Conservation (phyloP, 164 flowering plant genomes). For the Kalanchoe fedtschenkoi region DNA sequence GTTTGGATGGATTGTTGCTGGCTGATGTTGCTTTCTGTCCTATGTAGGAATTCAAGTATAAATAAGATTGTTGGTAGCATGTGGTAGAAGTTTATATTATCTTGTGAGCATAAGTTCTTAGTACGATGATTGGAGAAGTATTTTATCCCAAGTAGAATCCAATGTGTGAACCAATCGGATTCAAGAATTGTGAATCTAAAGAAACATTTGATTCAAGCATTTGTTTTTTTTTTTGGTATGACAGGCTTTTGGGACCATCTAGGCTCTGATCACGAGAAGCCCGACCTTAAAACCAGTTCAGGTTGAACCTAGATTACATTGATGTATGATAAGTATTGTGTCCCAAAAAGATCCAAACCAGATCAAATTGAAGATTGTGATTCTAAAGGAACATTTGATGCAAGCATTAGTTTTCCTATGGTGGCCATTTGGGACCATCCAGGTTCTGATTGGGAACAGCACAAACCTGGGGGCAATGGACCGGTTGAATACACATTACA, state of each 20-base stretch:
- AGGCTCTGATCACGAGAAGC: too few relatives aligned
- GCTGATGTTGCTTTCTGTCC: conserved; percentile 2
- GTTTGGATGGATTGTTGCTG: neutral
- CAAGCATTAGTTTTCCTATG: neutral
- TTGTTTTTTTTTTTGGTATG: too few relatives aligned
- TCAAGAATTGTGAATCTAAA: too few relatives aligned
- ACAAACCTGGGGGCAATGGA: neutral
- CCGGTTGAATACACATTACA: too few relatives aligned
- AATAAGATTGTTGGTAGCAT: neutral
- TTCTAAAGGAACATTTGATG: neutral
- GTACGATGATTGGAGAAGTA: neutral
- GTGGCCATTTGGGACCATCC: too few relatives aligned
- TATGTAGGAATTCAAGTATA: neutral
- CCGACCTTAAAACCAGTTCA: too few relatives aligned
- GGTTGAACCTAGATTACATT: too few relatives aligned
- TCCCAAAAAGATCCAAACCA: too few relatives aligned
- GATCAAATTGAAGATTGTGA: neutral
- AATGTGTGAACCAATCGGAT: too few relatives aligned
- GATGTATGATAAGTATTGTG: too few relatives aligned
- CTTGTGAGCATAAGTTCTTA: neutral
- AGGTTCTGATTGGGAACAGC: neutral
- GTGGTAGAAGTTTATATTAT: neutral
- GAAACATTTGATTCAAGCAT: too few relatives aligned
- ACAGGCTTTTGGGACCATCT: too few relatives aligned
- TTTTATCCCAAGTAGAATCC: neutral